Conservation (phyloP, 768 basidiomycete genomes). For the Termitomyces sp. region DNA sequence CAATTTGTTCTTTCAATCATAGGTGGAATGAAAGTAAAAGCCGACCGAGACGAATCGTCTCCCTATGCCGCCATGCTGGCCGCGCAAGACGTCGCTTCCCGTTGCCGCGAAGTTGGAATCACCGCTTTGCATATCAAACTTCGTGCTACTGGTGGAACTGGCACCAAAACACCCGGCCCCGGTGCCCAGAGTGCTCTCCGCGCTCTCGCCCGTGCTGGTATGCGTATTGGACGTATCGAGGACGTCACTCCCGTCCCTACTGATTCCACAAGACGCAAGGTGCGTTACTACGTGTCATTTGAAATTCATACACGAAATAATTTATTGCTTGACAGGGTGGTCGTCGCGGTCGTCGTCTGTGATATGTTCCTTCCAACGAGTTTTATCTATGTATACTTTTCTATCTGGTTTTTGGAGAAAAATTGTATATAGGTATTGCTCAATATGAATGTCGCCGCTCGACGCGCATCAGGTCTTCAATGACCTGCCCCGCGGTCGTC, state of each 20-base stretch:
- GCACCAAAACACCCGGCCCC: conserved; percentile 98
- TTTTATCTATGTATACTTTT: conserved; percentile 8
- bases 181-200: conserved; percentile 98
- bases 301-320: not conserved
- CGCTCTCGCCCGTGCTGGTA: conserved; percentile 96
- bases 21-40: conserved; percentile 99
- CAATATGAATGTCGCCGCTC: conserved; percentile 72
- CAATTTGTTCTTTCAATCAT: not conserved
- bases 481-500: conserved; percentile 79
- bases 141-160: conserved; percentile 96
- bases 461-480: conserved; percentile 73
- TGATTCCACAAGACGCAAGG: conserved; percentile 97
- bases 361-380: conserved; percentile 18
- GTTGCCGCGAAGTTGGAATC: conserved; percentile 98
- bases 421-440: conserved; percentile 21
- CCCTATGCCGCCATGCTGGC: conserved; percentile 98
- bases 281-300: conserved; percentile 24
- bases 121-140: conserved; percentile 99
- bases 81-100: conserved; percentile 91
- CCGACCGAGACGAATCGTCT: conserved; percentile 98
- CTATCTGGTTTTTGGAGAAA: conserved; percentile 1
- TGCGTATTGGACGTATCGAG: conserved; percentile 97
- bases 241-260: conserved; percentile 98
- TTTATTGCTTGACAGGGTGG: conserved; percentile 60
- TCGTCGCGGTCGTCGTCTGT: conserved; percentile 97